A percentile compares a stretch with the other conserved stretches of the same genome.
Conservation (phyloP, 805 yeast species). For the Nakazawaea anatomiae region DNA sequence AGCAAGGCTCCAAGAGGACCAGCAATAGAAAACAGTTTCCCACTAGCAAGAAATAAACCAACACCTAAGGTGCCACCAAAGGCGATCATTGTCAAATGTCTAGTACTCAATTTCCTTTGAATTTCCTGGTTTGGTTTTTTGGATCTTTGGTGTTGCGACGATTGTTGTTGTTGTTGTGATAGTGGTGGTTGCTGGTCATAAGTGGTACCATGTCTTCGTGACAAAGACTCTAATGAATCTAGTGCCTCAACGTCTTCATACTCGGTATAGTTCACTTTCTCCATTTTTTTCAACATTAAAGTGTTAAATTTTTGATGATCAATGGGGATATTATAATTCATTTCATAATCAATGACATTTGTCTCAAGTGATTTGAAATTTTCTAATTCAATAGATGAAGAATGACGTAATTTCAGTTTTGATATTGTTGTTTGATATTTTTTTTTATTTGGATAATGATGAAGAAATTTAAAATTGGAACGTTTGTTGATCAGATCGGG, state of each 20-base stretch:
- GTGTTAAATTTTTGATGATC: slow-evolving; percentile 8
- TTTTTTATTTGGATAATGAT: neutral
- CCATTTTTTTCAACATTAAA: neutral
- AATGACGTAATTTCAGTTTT: neutral
- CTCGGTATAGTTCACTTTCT: neutral
- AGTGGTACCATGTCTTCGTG: neutral
- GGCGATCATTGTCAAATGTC: slow-evolving; percentile 75
- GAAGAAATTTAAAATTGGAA: neutral
- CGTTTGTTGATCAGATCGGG: neutral
- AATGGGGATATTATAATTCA: slow-evolving; percentile 8
- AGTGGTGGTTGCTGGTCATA: neutral
- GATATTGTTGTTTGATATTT: neutral
- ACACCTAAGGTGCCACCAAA: slow-evolving; percentile 78
- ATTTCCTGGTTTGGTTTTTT: neutral
- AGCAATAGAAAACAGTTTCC: slow-evolving; percentile 66
- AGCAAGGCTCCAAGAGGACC: slow-evolving; percentile 75
- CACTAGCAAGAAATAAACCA: slow-evolving; percentile 65
- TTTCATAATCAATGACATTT: slow-evolving; percentile 7
- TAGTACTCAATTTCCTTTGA: slow-evolving; percentile 45
- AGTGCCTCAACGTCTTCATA: neutral
- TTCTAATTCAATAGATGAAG: neutral
- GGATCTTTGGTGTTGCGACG: neutral
- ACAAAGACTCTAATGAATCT: neutral
- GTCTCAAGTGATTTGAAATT: slow-evolving; percentile 8
- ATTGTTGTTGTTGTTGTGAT: neutral